These are phyloP conservation scores for Furculomyces boomerangus DNA, from an alignment of 371 early-diverging fungal species.

Conservation along the genomic window DNA sequence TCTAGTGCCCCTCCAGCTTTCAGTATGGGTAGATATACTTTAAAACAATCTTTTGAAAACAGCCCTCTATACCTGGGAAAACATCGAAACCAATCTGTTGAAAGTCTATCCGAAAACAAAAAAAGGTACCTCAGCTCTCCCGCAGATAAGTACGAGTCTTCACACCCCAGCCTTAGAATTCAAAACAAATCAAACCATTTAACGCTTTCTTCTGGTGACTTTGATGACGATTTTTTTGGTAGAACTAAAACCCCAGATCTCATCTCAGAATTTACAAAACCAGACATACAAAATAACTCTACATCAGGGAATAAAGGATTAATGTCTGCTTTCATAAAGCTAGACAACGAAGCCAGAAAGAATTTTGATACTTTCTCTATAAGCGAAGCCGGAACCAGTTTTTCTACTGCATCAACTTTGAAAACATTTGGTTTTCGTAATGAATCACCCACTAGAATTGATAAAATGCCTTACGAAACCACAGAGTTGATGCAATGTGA, in stretches of 20 bases:
- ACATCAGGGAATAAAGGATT: no score
- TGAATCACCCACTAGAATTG: not conserved
- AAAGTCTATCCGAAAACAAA: constrained; percentile 18
- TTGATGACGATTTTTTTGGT: no score
- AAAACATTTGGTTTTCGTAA: not conserved
- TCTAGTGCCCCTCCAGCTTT: constrained; percentile 1
- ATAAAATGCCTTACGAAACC: not conserved
- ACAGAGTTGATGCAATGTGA: constrained; percentile 1
- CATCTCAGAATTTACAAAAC: no score
- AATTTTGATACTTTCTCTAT: not conserved
- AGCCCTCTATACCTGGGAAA: constrained; percentile 19
- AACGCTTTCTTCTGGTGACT: no score
- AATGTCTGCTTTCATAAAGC: not conserved
- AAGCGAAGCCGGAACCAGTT: constrained; percentile 2
- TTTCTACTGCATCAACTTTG: constrained; percentile 2
- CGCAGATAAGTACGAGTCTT: constrained; percentile 1
- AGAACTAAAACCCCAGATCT: no score
- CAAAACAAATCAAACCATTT: not conserved
- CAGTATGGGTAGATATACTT: not conserved
- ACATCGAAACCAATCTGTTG: constrained; percentile 20
- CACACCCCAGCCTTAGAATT: no score
- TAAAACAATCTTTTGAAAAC: not conserved
- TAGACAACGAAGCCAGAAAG: not conserved
- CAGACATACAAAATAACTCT: no score
- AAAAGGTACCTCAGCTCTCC: constrained; percentile 17